Evolutionary conservation across 2,329 filamentous ascomycete species (phyloP).

Genomic region (Pyrenophora teres): DNA sequence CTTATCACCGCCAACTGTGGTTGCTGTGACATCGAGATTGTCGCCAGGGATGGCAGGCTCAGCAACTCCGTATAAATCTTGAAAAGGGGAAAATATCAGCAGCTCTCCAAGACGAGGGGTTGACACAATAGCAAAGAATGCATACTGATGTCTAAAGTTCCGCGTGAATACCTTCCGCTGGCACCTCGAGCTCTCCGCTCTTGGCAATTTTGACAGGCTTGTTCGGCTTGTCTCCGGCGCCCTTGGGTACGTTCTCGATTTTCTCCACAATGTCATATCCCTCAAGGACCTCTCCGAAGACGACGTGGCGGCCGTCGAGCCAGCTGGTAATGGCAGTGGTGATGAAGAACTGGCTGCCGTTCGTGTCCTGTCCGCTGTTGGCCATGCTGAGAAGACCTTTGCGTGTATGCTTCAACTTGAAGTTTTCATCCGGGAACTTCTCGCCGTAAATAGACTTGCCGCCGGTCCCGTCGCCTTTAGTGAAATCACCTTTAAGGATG

Average conservation of each 20-base stretch:
- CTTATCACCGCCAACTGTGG: slow-evolving; percentile 27
- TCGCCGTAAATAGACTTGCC: slow-evolving; percentile 88
- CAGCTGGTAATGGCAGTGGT: slow-evolving; percentile 80
- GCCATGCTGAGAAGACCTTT: slow-evolving; percentile 75
- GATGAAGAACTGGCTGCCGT: slow-evolving; percentile 81
- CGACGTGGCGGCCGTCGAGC: slow-evolving; percentile 83
- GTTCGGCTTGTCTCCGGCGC: slow-evolving; percentile 68
- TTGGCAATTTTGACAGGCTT: slow-evolving; percentile 76
- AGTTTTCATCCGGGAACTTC: slow-evolving; percentile 89
- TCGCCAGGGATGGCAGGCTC: slow-evolving; percentile 48
- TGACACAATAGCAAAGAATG: slow-evolving; percentile 17
- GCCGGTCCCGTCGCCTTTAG: slow-evolving; percentile 71
- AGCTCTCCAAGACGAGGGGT: slow-evolving; percentile 41
- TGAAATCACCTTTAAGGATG: neutral
- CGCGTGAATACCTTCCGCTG: slow-evolving; percentile 89
- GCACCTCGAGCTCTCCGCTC: slow-evolving; percentile 82
- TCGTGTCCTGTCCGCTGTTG: slow-evolving; percentile 77
- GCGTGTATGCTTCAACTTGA: slow-evolving; percentile 91
- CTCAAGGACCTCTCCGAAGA: slow-evolving; percentile 87
- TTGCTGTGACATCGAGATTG: slow-evolving; percentile 49
- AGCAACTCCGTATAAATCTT: slow-evolving; percentile 54
- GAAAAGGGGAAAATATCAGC: slow-evolving; percentile 49
- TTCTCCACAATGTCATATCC: slow-evolving; percentile 79
- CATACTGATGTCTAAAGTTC: slow-evolving; percentile 69
- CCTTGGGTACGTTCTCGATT: slow-evolving; percentile 74